phyloP scores from a whole-genome alignment of 129 eudicot genomes.

The Ambrosia trifida region DNA sequence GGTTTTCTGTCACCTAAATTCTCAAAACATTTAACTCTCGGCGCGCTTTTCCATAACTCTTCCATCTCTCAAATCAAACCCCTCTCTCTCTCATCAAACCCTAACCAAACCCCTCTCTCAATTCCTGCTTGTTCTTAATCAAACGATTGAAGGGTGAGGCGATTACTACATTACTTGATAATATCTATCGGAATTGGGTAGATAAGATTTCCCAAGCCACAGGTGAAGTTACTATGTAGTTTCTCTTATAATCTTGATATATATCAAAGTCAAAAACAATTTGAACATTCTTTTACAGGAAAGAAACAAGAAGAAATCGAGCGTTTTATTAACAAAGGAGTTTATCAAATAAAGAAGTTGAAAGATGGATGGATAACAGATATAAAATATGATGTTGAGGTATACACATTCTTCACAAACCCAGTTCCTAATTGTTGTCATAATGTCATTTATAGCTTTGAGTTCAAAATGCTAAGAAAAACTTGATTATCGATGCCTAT shows the following conservation, averaged over 20 bases:
- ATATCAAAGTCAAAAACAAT: neutral
- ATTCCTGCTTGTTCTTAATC: no score
- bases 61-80: no score
- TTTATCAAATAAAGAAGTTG: constrained; percentile 68
- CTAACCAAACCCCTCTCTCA: constrained; percentile 44
- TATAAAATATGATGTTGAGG: constrained; percentile 94
- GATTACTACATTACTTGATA: constrained; percentile 78
- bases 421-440: constrained; percentile 8
- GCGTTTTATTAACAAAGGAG: constrained; percentile 80
- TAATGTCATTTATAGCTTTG: constrained; percentile 22
- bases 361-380: constrained; percentile 90
- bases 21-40: no score
- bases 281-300: constrained; percentile 45
- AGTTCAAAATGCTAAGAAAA: constrained; percentile 27
- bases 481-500: constrained; percentile 33
- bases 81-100: no score
- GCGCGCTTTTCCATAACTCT: no score
- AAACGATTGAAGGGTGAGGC: no score
- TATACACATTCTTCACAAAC: constrained; percentile 18
- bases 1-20: no score
- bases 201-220: constrained; percentile 58
- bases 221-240: constrained; percentile 45
- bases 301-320: constrained; percentile 59
- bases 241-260: constrained; percentile 16
- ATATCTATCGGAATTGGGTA: constrained; percentile 74